Percentiles rank a stretch among this genome's conserved stretches.
These are phyloP conservation scores for Penicillium rolfsii DNA, from an alignment of 2,329 filamentous ascomycete species.

Conservation along the genomic window DNA sequence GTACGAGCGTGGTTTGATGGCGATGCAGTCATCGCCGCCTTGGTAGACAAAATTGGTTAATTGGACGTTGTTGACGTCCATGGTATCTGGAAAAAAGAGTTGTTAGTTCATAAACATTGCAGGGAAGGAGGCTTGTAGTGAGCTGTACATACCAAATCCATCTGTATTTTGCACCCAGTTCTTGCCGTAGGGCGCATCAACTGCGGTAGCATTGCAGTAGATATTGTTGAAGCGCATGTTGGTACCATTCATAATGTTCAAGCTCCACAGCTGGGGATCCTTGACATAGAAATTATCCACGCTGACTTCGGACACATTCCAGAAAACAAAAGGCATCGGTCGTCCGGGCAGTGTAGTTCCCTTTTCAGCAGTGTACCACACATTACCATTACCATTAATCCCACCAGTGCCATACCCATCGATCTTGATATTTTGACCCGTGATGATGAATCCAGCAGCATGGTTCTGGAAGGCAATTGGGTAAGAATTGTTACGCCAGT, in stretches of 20 bases:
- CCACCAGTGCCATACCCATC: constrained; percentile 57
- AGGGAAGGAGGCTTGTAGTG: not conserved
- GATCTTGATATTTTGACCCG: constrained; percentile 55
- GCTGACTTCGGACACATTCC: constrained; percentile 59
- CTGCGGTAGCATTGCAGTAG: constrained; percentile 54
- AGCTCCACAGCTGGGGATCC: constrained; percentile 57
- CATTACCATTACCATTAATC: constrained; percentile 59
- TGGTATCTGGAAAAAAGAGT: constrained; percentile 47
- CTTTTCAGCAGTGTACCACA: constrained; percentile 57
- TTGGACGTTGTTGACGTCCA: constrained; percentile 56
- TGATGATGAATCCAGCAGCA: constrained; percentile 56
- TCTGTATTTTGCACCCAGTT: constrained; percentile 64
- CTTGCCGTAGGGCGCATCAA: constrained; percentile 53
- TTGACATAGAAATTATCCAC: constrained; percentile 58
- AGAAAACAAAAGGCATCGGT: constrained; percentile 62
- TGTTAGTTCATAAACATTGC: not conserved
- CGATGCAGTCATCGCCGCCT: constrained; percentile 65
- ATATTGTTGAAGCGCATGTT: constrained; percentile 58
- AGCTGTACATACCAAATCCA: constrained; percentile 49
- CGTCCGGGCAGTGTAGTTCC: constrained; percentile 53
- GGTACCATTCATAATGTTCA: constrained; percentile 63
- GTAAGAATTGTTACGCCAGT: constrained; percentile 60
- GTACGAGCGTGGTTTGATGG: constrained; percentile 64
- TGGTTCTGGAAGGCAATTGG: constrained; percentile 61
- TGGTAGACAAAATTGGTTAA: constrained; percentile 58